Percentiles rank a stretch among this genome's conserved stretches.
phyloP scores from a whole-genome alignment of 2,329 filamentous ascomycete genomes.

The Fusarium sp. region DNA sequence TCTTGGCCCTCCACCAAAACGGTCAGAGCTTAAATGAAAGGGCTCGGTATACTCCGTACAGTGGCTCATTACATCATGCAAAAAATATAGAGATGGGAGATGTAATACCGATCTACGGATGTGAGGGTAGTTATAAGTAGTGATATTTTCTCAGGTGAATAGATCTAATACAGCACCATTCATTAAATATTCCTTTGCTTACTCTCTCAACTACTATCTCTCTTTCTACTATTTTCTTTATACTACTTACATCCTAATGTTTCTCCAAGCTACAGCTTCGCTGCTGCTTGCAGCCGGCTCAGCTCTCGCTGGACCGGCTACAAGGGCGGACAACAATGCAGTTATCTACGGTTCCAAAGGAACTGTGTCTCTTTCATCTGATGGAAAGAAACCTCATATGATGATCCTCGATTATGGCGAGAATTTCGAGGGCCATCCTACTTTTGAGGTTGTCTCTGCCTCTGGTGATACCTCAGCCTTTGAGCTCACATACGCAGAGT shows the following conservation, averaged over 20 bases:
- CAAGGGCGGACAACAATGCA: background rate
- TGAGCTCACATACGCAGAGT: background rate
- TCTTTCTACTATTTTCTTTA: background rate
- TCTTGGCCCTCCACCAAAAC: background rate
- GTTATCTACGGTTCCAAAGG: background rate
- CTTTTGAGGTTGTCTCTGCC: background rate
- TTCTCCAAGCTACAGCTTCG: background rate
- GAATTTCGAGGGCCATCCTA: background rate
- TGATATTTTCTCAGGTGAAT: accelerated
- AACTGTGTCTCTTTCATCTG: background rate
- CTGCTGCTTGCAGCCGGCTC: background rate
- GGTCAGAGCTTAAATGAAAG: background rate
- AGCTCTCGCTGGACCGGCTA: background rate
- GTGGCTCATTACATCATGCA: background rate
- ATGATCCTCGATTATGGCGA: background rate
- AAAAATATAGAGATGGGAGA: background rate
- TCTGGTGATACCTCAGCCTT: background rate
- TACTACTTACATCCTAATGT: background rate
- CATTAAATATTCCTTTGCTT: accelerated
- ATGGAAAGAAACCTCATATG: background rate
- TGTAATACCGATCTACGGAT: background rate
- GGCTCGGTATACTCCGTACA: background rate
- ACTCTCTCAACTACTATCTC: accelerated
- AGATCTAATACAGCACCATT: background rate
- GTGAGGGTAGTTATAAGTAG: accelerated